Percentiles rank a stretch among this genome's conserved stretches.
Evolutionary conservation across 202 grass and related monocot genomes (phyloP).

Genomic region (Saccharum hybrid): DNA sequence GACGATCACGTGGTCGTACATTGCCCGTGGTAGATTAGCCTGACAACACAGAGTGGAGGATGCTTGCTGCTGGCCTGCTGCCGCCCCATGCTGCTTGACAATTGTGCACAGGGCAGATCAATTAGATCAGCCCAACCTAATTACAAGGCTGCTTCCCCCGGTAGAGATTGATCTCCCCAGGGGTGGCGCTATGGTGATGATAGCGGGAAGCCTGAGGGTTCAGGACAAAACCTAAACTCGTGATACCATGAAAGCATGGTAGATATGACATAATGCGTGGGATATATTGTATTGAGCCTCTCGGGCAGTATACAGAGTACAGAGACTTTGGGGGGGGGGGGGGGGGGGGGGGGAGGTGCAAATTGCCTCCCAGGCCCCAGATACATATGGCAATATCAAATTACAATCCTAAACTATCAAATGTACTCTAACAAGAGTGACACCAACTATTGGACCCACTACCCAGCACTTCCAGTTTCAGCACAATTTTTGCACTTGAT

Average conservation of each 20-base stretch:
- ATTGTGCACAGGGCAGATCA: background rate
- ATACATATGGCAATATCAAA: background rate
- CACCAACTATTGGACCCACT: background rate
- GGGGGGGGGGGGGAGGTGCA: no score
- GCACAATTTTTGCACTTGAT: background rate
- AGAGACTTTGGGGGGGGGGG: background rate
- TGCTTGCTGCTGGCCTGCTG: background rate
- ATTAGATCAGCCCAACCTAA: no score
- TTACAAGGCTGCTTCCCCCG: no score
- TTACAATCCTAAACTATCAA: background rate
- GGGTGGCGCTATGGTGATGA: no score
- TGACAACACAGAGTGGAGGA: background rate
- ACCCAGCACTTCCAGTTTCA: conserved; percentile 20
- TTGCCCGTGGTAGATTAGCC: background rate
- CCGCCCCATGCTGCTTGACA: background rate
- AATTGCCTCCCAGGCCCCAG: background rate
- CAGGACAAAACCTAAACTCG: no score
- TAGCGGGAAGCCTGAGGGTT: no score
- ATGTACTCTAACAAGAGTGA: background rate
- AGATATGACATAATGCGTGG: no score
- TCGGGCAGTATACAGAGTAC: no score
- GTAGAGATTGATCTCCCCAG: no score
- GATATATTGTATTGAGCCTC: no score
- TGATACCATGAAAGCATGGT: no score
- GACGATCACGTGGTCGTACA: background rate